Evolutionary conservation across 331 rosid genomes (phyloP).

Genomic region (Rosa hybrid): DNA sequence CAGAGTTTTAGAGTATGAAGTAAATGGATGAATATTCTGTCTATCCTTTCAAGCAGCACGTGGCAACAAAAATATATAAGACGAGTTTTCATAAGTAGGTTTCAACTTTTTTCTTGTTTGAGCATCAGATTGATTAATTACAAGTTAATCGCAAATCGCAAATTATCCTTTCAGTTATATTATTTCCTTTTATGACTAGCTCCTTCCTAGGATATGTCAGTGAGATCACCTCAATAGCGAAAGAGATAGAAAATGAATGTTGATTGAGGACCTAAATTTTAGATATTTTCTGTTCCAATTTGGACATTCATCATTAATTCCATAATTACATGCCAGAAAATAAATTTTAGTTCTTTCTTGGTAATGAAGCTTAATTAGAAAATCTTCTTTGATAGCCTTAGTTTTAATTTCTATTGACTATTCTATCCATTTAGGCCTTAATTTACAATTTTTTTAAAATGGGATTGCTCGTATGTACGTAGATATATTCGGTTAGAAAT

Average conservation of each 20-base stretch:
- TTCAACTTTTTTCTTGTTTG: not conserved
- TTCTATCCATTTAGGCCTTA: not conserved
- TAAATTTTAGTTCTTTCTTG: not conserved
- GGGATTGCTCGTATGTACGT: not conserved
- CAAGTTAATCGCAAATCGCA: not conserved
- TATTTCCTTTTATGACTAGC: not conserved
- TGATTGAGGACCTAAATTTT: not conserved
- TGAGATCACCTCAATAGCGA: not conserved
- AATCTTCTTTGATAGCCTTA: not conserved
- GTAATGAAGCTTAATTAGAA: not conserved
- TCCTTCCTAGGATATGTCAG: not conserved
- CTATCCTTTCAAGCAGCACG: not conserved
- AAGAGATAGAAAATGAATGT: not conserved
- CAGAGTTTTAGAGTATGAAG: not conserved
- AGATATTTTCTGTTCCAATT: not conserved
- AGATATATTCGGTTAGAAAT: not conserved
- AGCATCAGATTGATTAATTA: not conserved
- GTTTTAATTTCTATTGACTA: not conserved
- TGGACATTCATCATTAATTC: not conserved
- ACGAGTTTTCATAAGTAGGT: not conserved
- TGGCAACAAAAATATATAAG: not conserved
- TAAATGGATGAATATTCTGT: slow-evolving; percentile 13
- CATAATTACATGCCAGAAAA: not conserved
- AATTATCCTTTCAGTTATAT: not conserved
- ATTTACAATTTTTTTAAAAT: not conserved